A percentile compares a stretch with the other conserved stretches of the same genome.
These are phyloP conservation scores for Pulveroboletus sp. DNA, from an alignment of 768 basidiomycete genomes.

Conservation along the genomic window DNA sequence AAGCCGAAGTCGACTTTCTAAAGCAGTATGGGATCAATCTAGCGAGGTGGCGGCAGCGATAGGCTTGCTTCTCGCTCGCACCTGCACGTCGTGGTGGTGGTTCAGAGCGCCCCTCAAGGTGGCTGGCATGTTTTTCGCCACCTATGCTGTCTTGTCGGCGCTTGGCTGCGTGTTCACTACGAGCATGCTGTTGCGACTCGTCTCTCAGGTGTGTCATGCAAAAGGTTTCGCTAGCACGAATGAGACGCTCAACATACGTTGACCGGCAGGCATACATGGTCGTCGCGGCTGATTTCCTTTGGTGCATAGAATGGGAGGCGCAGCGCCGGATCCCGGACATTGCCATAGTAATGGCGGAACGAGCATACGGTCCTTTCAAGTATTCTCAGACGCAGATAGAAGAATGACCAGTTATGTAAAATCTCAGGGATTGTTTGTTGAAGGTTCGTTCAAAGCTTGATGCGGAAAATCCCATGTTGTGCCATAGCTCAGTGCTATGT, in stretches of 20 bases:
- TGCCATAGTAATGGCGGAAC: neutral
- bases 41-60: neutral
- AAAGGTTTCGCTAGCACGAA: neutral
- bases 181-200: neutral
- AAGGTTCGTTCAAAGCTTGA: neutral
- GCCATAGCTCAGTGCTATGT: neutral
- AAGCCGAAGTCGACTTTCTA: neutral
- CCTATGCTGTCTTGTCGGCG: neutral
- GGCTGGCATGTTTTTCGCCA: neutral
- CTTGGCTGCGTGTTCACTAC: neutral
- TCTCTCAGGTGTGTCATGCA: constrained; percentile 5
- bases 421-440: neutral
- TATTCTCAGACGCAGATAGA: neutral
- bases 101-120: constrained; percentile 2
- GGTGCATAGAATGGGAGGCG: constrained; percentile 11
- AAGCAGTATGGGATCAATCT: neutral
- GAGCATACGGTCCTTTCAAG: neutral
- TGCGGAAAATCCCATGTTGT: neutral
- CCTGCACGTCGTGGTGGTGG: constrained; percentile 7
- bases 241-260: neutral
- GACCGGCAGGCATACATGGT: constrained; percentile 1
- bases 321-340: neutral
- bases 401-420: neutral
- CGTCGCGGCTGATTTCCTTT: neutral
- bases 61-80: neutral